Evolutionary conservation across 176 grass and related monocot genomes (phyloP).

Genomic region (Zoysia pacifica): DNA sequence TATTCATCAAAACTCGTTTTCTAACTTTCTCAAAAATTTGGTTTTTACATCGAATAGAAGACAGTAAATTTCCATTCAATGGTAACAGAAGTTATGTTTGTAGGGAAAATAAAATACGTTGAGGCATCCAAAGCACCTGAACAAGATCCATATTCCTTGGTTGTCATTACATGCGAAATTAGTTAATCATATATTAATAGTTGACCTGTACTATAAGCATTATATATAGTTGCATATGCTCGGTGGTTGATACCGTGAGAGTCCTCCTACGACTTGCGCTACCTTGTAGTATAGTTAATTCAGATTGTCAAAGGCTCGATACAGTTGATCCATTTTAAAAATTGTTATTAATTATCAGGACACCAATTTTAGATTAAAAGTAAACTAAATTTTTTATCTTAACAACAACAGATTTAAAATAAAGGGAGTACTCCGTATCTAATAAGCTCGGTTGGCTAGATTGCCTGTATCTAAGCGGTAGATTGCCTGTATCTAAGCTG

Average conservation of each 20-base stretch:
- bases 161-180: neutral
- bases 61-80: neutral
- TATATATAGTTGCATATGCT: neutral
- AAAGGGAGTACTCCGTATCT: neutral
- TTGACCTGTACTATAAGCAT: neutral
- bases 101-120: neutral
- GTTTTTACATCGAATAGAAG: neutral
- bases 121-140: neutral
- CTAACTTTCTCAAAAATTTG: neutral
- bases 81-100: neutral
- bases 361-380: neutral
- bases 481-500: conserved; percentile 10
- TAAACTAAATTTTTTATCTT: too few relatives aligned
- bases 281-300: neutral
- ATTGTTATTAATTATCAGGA: too few relatives aligned
- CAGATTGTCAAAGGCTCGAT: neutral
- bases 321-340: too few relatives aligned
- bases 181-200: conserved; percentile 1
- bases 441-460: neutral
- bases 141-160: neutral
- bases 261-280: neutral
- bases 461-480: conserved; percentile 6
- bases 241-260: neutral
- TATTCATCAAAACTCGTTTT: neutral
- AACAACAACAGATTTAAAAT: too few relatives aligned